These are phyloP conservation scores for Phaeosphaeria sp. DNA, from an alignment of 2,329 filamentous ascomycete species.

Conservation along the genomic window DNA sequence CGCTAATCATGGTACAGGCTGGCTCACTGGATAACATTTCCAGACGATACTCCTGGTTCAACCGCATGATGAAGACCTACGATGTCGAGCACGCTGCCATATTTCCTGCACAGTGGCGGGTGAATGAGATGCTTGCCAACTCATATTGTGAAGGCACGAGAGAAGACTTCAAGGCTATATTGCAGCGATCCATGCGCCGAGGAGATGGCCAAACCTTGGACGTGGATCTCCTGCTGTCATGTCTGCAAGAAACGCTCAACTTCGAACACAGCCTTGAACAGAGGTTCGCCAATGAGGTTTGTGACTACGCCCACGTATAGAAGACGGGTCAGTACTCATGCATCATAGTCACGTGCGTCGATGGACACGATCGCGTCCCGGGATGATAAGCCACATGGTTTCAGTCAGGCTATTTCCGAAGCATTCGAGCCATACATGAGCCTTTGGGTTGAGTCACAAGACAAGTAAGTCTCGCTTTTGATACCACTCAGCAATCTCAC, in stretches of 20 bases:
- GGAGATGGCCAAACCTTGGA: constrained; percentile 81
- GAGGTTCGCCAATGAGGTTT: constrained; percentile 72
- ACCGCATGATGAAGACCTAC: constrained; percentile 91
- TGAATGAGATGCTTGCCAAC: constrained; percentile 87
- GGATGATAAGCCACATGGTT: constrained; percentile 77
- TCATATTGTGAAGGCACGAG: constrained; percentile 94
- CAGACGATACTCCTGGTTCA: constrained; percentile 94
- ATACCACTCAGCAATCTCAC: background rate
- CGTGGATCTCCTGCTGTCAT: constrained; percentile 86
- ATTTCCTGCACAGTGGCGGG: constrained; percentile 87
- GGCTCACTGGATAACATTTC: constrained; percentile 97
- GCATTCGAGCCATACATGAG: constrained; percentile 98
- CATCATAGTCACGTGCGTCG: constrained; percentile 71
- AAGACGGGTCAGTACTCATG: constrained; percentile 20
- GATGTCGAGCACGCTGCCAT: constrained; percentile 90
- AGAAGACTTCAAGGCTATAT: constrained; percentile 92
- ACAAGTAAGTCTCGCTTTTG: constrained; percentile 60
- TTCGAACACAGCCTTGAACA: constrained; percentile 93
- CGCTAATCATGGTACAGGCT: constrained; percentile 56
- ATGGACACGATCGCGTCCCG: constrained; percentile 87
- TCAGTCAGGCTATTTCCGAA: constrained; percentile 90
- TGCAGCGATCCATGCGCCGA: constrained; percentile 85
- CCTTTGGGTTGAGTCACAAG: constrained; percentile 96
- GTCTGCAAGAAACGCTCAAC: constrained; percentile 92
- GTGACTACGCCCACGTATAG: constrained; percentile 3